These are phyloP conservation scores for Buxus sempervirens DNA, from an alignment of 164 flowering plant species.

Conservation along the genomic window DNA sequence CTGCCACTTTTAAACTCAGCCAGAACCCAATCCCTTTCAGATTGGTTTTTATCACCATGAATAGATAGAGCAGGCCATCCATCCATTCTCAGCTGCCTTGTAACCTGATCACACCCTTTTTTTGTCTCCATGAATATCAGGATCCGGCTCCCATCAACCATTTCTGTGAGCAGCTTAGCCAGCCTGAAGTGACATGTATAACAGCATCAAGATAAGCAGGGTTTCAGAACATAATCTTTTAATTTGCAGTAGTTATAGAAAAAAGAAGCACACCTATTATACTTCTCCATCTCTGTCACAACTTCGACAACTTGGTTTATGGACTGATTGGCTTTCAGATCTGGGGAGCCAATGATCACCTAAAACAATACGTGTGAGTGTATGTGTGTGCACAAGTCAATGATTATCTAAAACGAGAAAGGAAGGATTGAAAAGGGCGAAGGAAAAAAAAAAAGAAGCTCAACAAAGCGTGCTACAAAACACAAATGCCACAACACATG, in stretches of 20 bases:
- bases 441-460: too few species aligned
- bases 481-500: too few species aligned
- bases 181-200: slow-evolving; percentile 45
- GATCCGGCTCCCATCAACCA: slow-evolving; percentile 81
- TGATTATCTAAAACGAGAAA: too few species aligned
- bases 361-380: too few species aligned
- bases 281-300: slow-evolving; percentile 72
- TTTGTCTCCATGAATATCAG: slow-evolving; percentile 88
- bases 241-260: not conserved
- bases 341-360: slow-evolving; percentile 87
- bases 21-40: slow-evolving; percentile 95
- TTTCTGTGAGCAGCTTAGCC: slow-evolving; percentile 59
- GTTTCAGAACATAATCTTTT: slow-evolving; percentile 5
- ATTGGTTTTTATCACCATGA: slow-evolving; percentile 96
- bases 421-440: too few species aligned
- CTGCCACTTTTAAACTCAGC: slow-evolving; percentile 97
- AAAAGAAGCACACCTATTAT: slow-evolving; percentile 56
- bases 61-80: slow-evolving; percentile 98
- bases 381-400: too few species aligned
- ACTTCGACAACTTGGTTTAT: slow-evolving; percentile 92
- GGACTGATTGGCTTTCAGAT: slow-evolving; percentile 90
- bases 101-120: slow-evolving; percentile 95
- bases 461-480: too few species aligned
- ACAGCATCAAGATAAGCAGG: slow-evolving; percentile 7
- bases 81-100: slow-evolving; percentile 89